phyloP scores from a whole-genome alignment of 345 rosid genomes.

The Eucalyptus fibrosa region DNA sequence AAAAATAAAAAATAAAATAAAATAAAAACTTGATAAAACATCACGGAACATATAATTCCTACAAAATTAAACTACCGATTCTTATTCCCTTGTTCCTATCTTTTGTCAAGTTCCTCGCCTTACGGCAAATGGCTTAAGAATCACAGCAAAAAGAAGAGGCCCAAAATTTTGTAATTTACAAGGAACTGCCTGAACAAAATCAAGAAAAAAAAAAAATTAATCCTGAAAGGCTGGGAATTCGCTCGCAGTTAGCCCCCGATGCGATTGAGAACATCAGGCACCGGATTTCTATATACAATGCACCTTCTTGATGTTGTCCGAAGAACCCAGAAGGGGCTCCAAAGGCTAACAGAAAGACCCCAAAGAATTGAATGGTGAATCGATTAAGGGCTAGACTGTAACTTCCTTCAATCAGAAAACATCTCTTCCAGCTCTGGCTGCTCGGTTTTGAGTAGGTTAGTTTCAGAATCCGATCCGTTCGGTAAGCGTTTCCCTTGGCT shows the following conservation, averaged over 20 bases:
- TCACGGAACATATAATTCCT: neutral
- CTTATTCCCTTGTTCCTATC: neutral
- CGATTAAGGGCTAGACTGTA: neutral
- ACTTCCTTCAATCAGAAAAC: constrained; percentile 22
- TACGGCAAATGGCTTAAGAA: neutral
- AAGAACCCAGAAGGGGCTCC: neutral
- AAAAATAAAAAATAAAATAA: too few species aligned
- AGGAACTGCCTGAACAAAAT: neutral
- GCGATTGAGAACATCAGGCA: neutral
- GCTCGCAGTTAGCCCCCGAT: neutral
- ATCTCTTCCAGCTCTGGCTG: constrained; percentile 23
- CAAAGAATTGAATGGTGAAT: neutral
- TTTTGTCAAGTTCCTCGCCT: neutral
- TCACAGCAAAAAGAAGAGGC: neutral
- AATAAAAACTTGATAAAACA: neutral
- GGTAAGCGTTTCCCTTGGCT: neutral
- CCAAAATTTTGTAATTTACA: neutral
- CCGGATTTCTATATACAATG: neutral
- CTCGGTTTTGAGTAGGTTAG: constrained; percentile 1
- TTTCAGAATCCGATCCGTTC: neutral
- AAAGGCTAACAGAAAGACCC: neutral
- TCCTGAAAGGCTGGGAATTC: neutral
- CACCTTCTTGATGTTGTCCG: neutral
- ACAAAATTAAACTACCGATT: neutral
- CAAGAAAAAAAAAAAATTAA: neutral